These are phyloP conservation scores for Gynandropsis gynandra DNA, from an alignment of 345 rosid species.

Conservation along the genomic window DNA sequence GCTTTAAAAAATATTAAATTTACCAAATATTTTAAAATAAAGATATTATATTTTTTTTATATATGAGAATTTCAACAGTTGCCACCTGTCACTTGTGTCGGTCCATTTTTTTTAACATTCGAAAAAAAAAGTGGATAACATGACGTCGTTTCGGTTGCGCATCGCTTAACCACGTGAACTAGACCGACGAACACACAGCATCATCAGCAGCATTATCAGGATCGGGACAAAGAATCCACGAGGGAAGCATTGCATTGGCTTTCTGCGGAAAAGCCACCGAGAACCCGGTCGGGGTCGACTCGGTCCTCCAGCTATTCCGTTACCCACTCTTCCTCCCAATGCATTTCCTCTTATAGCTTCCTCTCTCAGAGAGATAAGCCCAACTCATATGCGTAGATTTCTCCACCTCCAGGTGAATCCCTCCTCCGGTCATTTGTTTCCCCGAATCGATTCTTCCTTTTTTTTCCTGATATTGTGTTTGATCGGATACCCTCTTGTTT, in stretches of 20 bases:
- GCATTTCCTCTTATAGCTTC: neutral
- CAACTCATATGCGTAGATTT: constrained; percentile 18
- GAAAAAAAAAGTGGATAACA: neutral
- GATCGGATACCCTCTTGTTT: constrained; percentile 8
- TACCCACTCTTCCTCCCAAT: constrained; percentile 14
- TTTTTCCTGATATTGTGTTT: neutral
- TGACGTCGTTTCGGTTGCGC: constrained; percentile 13
- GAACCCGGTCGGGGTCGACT: constrained; percentile 21
- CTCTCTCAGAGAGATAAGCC: neutral
- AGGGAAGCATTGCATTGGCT: constrained; percentile 19
- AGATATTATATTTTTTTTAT: too few relatives aligned
- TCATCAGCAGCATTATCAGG: neutral
- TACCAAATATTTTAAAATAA: too few relatives aligned
- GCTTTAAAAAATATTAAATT: too few relatives aligned
- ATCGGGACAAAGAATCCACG: constrained; percentile 5
- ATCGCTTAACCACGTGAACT: neutral
- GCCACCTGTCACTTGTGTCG: too few relatives aligned
- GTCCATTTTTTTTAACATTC: neutral
- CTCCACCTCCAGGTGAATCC: constrained; percentile 19
- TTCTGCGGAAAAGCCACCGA: constrained; percentile 12
- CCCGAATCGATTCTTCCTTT: neutral
- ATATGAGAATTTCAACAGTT: too few relatives aligned
- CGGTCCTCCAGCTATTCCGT: constrained; percentile 20
- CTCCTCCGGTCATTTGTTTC: constrained; percentile 17
- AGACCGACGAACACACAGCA: constrained; percentile 1